Percentiles rank a stretch among this genome's conserved stretches.
These are phyloP conservation scores for Eucalyptus rudis DNA, from an alignment of 345 rosid species.

Conservation along the genomic window DNA sequence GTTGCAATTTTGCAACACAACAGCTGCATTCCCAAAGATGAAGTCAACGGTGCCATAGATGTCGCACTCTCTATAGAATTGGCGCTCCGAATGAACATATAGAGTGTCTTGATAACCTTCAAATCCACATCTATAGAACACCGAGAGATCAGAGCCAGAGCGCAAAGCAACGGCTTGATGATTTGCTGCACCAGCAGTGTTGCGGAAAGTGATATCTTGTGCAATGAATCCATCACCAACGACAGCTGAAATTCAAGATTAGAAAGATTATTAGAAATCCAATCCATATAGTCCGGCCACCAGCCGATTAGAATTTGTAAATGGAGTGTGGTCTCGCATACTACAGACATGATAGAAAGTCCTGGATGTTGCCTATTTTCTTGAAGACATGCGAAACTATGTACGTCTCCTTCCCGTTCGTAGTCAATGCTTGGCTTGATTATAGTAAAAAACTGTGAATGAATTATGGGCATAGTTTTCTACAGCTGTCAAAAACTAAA, in stretches of 20 bases:
- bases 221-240: too few species aligned
- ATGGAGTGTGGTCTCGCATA: not conserved
- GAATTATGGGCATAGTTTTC: not conserved
- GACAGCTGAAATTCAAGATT: too few species aligned
- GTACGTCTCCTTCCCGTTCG: not conserved
- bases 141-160: conserved; percentile 56
- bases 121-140: conserved; percentile 45
- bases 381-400: not conserved
- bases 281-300: not conserved
- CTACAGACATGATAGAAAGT: not conserved
- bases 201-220: too few species aligned
- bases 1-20: conserved; percentile 37
- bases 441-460: not conserved
- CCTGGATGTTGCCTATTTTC: not conserved
- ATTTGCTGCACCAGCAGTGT: not conserved
- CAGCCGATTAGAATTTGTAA: not conserved
- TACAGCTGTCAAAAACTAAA: not conserved
- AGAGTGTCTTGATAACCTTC: conserved; percentile 65
- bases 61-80: conserved; percentile 52
- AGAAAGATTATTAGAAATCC: not conserved
- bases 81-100: conserved; percentile 55
- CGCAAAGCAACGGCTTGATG: conserved; percentile 66
- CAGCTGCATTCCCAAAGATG: conserved; percentile 63
- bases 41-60: conserved; percentile 52
- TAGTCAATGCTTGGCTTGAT: not conserved